Base-by-base conservation (phyloP, 345 rosid genomes). In the Diplotaxis tenuifolia region DNA sequence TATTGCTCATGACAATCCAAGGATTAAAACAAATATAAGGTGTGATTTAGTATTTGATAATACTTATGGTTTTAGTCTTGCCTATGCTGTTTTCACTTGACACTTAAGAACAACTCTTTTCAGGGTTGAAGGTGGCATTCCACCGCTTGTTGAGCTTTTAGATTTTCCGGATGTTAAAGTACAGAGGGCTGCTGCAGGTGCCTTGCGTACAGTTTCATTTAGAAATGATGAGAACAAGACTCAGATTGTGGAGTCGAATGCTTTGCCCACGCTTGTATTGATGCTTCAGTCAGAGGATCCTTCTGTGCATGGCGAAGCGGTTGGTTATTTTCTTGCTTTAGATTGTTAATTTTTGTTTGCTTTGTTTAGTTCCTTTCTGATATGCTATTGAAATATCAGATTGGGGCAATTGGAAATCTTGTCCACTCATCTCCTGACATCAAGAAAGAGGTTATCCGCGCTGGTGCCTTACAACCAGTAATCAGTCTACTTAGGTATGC, bases 381-480 rank as follows among this genome's bases (percentile, higher is more conserved):
- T 40, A 27, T 71, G 68, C 21, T 5, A 53, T 16, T 7, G 62
- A 0, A 60, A 74, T 56, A 54, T 74, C 77, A 91, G 91, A 86
- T 89, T 84, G 93, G 90, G 62, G 91, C 86, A 25, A 85, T 87
- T 66, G 93, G 89, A 59, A 87, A 87, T 79, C 84, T 86, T 56
- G 93, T 89, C 25, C 93, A 89, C 74, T 89, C 90, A 23, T 89
- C 93, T 62, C 89, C 93, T 71, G 67, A 81, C 66, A 86, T 89
- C 76, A 89, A 87, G 83, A 86, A 80, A 73, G 84, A 82, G 42
- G 96, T 89, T 75, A 84, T 89, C 72, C 83, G 78, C 38, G 88
- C 90, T 77, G 93, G 96, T 66, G 93, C 90, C 32, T 75, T 89
- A 62, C 97, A 92, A 71, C 90, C 97, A 63, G 90, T 92, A n/a